Conservation (phyloP, 2,329 filamentous ascomycete species). For the Penicillium olsonii region DNA sequence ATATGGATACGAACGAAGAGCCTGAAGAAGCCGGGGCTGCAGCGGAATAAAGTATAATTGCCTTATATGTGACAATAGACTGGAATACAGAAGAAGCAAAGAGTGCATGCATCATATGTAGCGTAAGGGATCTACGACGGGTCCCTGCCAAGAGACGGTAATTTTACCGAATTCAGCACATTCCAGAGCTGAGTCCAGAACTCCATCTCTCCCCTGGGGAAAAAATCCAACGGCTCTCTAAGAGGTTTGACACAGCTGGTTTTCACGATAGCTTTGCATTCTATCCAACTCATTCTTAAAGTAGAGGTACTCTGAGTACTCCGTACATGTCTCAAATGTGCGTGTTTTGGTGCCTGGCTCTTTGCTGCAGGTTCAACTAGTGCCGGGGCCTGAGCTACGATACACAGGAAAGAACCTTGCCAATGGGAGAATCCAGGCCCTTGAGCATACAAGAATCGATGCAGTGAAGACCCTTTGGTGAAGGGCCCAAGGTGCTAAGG, state of each 20-base stretch:
- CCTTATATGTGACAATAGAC: constrained; percentile 2
- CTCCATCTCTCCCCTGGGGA: constrained; percentile 16
- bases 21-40: constrained; percentile 48
- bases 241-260: background rate
- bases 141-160: constrained; percentile 21
- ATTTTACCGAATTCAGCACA: constrained; percentile 25
- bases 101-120: constrained; percentile 3
- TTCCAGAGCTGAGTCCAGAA: constrained; percentile 24
- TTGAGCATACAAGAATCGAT: background rate
- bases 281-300: too few relatives aligned
- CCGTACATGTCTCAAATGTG: background rate
- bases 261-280: too few relatives aligned
- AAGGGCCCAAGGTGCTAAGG: background rate
- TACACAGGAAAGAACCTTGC: background rate
- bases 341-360: background rate
- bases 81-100: background rate
- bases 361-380: background rate
- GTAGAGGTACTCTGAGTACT: too few relatives aligned
- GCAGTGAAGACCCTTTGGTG: too few relatives aligned
- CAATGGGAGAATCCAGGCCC: background rate
- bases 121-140: constrained; percentile 3
- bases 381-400: background rate
- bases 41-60: constrained; percentile 24
- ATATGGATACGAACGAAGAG: constrained; percentile 42
- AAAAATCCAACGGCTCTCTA: background rate